A percentile compares a stretch with the other conserved stretches of the same genome.
Evolutionary conservation across 495 filamentous ascomycete genomes (phyloP).

Genomic region (Daldinia concentrica): DNA sequence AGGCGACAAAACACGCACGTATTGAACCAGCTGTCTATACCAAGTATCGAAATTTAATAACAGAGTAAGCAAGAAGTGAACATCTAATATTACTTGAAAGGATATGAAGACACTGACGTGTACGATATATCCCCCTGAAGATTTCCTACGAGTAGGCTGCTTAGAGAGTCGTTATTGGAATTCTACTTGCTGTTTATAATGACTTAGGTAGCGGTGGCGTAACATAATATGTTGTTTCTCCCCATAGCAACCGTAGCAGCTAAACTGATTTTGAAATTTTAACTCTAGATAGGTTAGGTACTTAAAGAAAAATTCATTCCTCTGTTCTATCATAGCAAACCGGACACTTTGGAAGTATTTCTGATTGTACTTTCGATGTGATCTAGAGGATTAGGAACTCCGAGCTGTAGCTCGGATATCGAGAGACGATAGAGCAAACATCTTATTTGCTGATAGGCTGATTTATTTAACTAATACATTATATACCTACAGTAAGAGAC

Average conservation of each 20-base stretch:
- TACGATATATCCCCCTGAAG: neutral
- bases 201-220: neutral
- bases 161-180: neutral
- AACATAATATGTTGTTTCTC: conserved; percentile 1
- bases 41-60: neutral
- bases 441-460: neutral
- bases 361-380: neutral
- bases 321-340: neutral
- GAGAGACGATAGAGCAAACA: neutral
- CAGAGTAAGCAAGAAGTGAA: neutral
- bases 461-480: too few species aligned
- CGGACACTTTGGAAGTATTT: neutral
- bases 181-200: neutral
- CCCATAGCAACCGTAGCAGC: neutral
- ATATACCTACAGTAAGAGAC: too few species aligned
- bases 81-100: neutral
- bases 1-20: neutral
- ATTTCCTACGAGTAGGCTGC: neutral
- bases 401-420: conserved; percentile 33
- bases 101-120: neutral
- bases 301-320: neutral
- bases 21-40: neutral
- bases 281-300: neutral
- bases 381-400: conserved; percentile 17
- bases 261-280: conserved; percentile 1